Base-by-base conservation (phyloP, 345 rosid species). In the Arabidopsis arenosa region DNA sequence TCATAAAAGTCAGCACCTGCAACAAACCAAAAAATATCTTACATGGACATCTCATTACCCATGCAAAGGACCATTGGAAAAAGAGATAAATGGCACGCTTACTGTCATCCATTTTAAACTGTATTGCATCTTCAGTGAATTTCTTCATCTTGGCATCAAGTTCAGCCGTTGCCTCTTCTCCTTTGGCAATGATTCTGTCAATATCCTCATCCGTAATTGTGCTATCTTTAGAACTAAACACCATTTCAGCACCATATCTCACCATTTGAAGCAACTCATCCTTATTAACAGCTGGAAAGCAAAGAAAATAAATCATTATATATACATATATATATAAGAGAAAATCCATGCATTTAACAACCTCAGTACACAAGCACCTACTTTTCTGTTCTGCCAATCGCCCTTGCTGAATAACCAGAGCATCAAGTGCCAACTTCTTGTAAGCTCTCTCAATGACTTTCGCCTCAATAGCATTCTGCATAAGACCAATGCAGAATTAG, bases 121-220 rank as follows among this genome's bases (percentile, higher is more conserved):
- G 91, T 59, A 92, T 94, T 6, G 96, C 98, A 85, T 92, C 98
- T 84, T 94, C 98, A 1, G 95, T 92, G 74, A 95, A 95, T 72
- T 90, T 95, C 85, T 95, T 95, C 98, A 95, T 92, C 84, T 95
- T 95, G 32, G 99, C 97, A 90, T 95, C 98, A 74, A 95, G 97
- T 80, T 90, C 99, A 79, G 97, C 97, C 1, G 96, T 92, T 2
- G 95, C 91, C 77, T 93, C 97, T 80, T 90, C 97, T 83, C 98
- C 97, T 87, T 90, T 94, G 40, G 98, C 98, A 78, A 94, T 87
- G 76, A 94, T 92, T 86, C 98, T 90, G 77, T 94, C 97, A 65
- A 94, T 89, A 67, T 94, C 98, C 84, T 94, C 98, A 80, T 94
- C 97, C 8, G 97, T 92, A 44, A 94, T 92, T 37, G 97, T 92